A percentile compares a stretch with the other conserved stretches of the same genome.
Conservation (phyloP, 345 rosid species). For the Eucalyptus curtisii region DNA sequence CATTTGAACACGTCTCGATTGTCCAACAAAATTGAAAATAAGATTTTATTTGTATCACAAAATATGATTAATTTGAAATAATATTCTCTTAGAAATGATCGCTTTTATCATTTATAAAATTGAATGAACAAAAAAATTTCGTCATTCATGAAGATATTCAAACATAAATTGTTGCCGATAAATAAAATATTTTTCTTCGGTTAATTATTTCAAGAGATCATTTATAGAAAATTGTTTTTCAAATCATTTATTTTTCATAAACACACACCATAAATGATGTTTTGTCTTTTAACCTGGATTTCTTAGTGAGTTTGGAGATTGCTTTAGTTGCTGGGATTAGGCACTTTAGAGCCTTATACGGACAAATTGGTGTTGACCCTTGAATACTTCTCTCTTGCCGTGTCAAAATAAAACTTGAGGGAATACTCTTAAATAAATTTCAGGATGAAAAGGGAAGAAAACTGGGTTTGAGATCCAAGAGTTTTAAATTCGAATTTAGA, state of each 20-base stretch:
- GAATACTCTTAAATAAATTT: not conserved
- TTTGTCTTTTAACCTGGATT: not conserved
- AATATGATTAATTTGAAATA: not conserved
- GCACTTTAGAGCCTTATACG: not conserved
- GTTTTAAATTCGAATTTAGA: not conserved
- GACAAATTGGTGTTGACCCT: not conserved
- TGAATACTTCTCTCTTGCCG: not conserved
- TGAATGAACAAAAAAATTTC: too few relatives aligned
- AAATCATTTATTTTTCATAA: not conserved
- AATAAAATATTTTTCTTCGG: too few relatives aligned
- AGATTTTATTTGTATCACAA: accelerated
- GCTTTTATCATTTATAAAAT: too few relatives aligned
- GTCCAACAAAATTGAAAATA: not conserved
- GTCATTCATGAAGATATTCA: too few relatives aligned
- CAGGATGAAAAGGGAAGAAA: not conserved
- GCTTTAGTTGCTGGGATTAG: not conserved
- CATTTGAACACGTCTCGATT: not conserved
- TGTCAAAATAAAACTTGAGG: not conserved
- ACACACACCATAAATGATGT: not conserved
- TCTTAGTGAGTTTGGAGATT: not conserved
- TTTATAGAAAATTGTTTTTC: not conserved
- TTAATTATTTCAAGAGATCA: not conserved
- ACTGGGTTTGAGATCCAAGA: not conserved
- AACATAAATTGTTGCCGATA: too few relatives aligned
- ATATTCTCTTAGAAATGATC: too few relatives aligned